Evolutionary conservation across 495 filamentous ascomycete species (phyloP), one percentile per base, ranked within the genome.

Genomic region (Penicillium nucicola): DNA sequence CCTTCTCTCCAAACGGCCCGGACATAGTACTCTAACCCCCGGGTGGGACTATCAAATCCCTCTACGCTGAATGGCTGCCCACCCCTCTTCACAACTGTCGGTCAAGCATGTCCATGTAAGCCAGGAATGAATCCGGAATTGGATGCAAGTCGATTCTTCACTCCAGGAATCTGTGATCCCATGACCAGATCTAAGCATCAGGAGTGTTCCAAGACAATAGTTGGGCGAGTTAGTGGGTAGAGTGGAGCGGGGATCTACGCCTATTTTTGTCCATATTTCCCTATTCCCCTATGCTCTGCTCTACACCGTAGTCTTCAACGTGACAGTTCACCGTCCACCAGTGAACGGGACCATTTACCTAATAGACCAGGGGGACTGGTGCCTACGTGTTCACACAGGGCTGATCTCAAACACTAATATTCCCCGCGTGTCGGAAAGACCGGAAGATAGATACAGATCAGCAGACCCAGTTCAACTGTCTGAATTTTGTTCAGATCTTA

Each of bases 181-280:
- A 45, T 45, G 43, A 45, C 43, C 31, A 20, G 2, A 35, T 39
- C 23, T 39, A 39, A 31, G 34, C 37, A 48, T 40, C 32, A 39
- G n/a, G 20, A 19, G 40, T 20, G 40, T 17, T 25, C 23, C 18
- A 23, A 13, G 40, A 43, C 25, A 28, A 28, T 28, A 28, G 25
- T 28, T 28, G 25, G 25, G 25, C n/a, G 7, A 8, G 25, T 28
- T 28, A 28, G 25, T 44, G 10, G n/a, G 8, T 32, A 15, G 22
- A 52, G 49, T 51, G 48, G 48, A 51, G 48, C 28, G 48, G 40
- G 41, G 31, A 42, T 35, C 48, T 25, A 34, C 25, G 25, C 7
- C 25, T 20, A 37, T 42, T 45, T 38, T 44, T n/a, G n/a, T n/a
- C n/a, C n/a, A n/a, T n/a, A n/a, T n/a, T n/a, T n/a, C n/a, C n/a